Base-by-base conservation (phyloP, 1,284 basidiomycete species). In the Thelephora terrestris region DNA sequence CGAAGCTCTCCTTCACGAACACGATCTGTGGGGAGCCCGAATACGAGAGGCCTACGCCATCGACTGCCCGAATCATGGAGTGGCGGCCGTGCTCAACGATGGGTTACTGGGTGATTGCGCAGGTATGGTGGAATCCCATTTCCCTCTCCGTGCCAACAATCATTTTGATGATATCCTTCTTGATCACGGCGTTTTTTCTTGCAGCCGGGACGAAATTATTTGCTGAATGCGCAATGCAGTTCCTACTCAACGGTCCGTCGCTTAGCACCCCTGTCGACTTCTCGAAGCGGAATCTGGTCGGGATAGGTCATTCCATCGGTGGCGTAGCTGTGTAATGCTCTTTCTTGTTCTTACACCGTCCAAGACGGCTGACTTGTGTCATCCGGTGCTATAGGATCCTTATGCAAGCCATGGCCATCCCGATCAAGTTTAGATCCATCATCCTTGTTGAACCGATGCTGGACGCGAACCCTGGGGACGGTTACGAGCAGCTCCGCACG, bases 31-130 rank as follows among this genome's bases (percentile, higher is more conserved):
- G 39, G 55, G 49, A 37, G 44, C 32, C 48, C 48, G 2, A 7
- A 64, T 78, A 25, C 64, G 69, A 3, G 76, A 78, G 52, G 71
- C 73, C 32, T 78, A 75, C 74, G 61, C 71, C 1, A 67, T 77
- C 36, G 76, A 78, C 57, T 67, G 71, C 61, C 42, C 46, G 1
- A 48, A 45, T 27, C 47, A 53, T n/a, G 49, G 49, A 4, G 49
- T 47, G 7, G 45, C 52, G 4, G 46, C 52, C 3, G 4, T 43
- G 14, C 40, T 48, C 16, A 48, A 48, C 20, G 43, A 46, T n/a
- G 34, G 18, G 3, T 5, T 40, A 9, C 32, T 46, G 9, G 20
- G 7, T 1, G 18, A 45, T 5, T 17, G 34, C 14, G 21, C 45
- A 16, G 35, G 48, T n/a, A 23, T 48, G 14, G 35, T 46, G 45